Base-by-base conservation (phyloP, 2,329 filamentous ascomycete species). In the Diaporthe australafricana region DNA sequence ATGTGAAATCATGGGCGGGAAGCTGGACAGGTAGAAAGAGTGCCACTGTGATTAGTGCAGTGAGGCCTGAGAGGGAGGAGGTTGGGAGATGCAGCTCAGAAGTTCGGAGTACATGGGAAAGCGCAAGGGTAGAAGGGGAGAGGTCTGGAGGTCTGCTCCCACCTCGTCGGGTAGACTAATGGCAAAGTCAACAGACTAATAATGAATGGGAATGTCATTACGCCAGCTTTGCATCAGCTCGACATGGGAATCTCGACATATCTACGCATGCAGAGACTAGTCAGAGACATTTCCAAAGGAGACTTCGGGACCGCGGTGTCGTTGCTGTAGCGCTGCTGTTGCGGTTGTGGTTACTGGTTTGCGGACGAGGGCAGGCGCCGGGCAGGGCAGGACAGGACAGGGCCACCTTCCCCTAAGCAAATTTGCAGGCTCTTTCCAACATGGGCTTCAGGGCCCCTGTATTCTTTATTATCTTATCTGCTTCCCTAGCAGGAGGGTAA, bases 1-100 rank as follows among this genome's bases (percentile, higher is more conserved):
- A 71, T 66, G 69, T 73, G 63, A 69, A 73, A 68, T 60, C 62
- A 68, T 22, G 53, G 47, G 14, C 25, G 20, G n/a, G 27, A 35
- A 25, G 60, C 42, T 35, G 53, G 27, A 57, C n/a, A n/a, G n/a
- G n/a, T n/a, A n/a, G n/a, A 27, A 22, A 14, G 47, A 22, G 25
- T 40, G 63, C 38, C 17, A 16, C 22, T 20, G 38, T 38, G 25
- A 38, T 27, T 25, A 5, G 30, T 11, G 30, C 5, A 30, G 38
- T n/a, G n/a, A 48, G 12, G 42, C 17, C 14, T 48, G 53, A 12
- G 8, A 27, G 66, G 60, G 66, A 16, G 42, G 53, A 32, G n/a
- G n/a, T n/a, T 38, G 66, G 27, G 60, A 63, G 40, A 47, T 47
- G 9, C 27, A 47, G 32, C 53, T 55, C 20, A 4, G 20, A 20